Percentiles rank a stretch among this genome's conserved stretches.
phyloP scores from a whole-genome alignment of 2,329 filamentous ascomycete species.

The Pseudogymnoascus sp. region DNA sequence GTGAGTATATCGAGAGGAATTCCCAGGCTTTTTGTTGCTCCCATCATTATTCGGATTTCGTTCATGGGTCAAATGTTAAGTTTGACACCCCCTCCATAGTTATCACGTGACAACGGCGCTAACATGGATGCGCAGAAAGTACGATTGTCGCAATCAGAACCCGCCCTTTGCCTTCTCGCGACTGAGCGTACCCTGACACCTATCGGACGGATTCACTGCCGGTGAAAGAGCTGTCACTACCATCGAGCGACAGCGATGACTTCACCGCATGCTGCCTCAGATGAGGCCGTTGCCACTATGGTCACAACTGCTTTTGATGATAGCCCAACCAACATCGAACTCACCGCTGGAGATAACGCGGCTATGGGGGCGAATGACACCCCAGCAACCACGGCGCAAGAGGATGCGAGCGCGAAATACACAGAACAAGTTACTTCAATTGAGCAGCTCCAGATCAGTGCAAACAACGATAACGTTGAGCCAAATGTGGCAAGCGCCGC shows the following conservation, averaged over 20 bases:
- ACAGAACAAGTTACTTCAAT: slow-evolving; percentile 1
- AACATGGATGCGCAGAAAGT: slow-evolving; percentile 5
- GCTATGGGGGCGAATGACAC: not conserved
- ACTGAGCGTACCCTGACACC: slow-evolving; percentile 5
- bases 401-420: slow-evolving; percentile 2
- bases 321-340: slow-evolving; percentile 3
- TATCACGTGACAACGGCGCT: not conserved
- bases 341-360: slow-evolving; percentile 16
- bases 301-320: slow-evolving; percentile 15
- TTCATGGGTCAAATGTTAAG: not conserved
- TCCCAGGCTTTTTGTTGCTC: not conserved
- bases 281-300: slow-evolving; percentile 17
- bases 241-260: slow-evolving; percentile 29
- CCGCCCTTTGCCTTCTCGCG: slow-evolving; percentile 1
- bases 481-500: not conserved
- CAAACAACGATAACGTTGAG: not conserved
- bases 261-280: slow-evolving; percentile 24
- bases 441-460: slow-evolving; percentile 10
- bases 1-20: not conserved
- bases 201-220: slow-evolving; percentile 15
- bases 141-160: slow-evolving; percentile 13
- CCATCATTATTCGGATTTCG: not conserved
- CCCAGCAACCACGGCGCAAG: slow-evolving; percentile 4
- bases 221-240: slow-evolving; percentile 29
- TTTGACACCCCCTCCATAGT: slow-evolving; percentile 1